Base-by-base conservation (phyloP, 176 grass and related monocot genomes). In the Zea luxurians region DNA sequence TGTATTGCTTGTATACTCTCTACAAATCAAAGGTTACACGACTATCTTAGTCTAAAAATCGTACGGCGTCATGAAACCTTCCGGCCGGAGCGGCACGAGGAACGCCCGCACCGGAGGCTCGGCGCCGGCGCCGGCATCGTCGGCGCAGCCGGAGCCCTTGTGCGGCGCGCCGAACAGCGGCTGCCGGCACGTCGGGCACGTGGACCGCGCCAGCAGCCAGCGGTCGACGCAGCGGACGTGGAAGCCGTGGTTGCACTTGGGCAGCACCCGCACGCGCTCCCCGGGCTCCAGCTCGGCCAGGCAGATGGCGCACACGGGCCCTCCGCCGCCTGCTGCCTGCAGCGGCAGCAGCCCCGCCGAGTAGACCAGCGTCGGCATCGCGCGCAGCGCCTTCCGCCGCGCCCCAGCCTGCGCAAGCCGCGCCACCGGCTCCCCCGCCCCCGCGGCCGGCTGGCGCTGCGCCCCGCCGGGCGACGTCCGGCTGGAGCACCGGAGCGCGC, bases 221-320 rank as follows among this genome's bases (percentile, higher is more conserved):
- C 78, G 75, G 84, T 91, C 89, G 69, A 95, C 80, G 81, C 89
- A 95, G 9, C 76, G 66, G 20, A 77, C 89, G 70, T 95, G 89
- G 80, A 95, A 95, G 46, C 84, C 89, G 21, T 95, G 89, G 85
- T 64, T 76, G 78, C 92, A 91, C 71, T 85, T 91, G 73, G 92
- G 92, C 61, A 95, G 84, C 75, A 95, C 79, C 55, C 89, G 50
- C 61, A 95, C 70, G 52, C 80, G 78, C 64, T 95, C 89, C 5
- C 92, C 92, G 2, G 70, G 37, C 50, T 60, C 84, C 68, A 95
- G 64, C 52, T 91, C 89, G 5, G 63, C 85, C 43, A 95, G 87
- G 79, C 92, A 95, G 62, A 95, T 82, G 37, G 78, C 80, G 44
- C 92, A 95, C 66, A 75, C 17, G 84, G 80, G 57, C 4, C 42